phyloP scores from a whole-genome alignment of 2,329 filamentous ascomycete genomes.

The Endoconidiophora polonica region DNA sequence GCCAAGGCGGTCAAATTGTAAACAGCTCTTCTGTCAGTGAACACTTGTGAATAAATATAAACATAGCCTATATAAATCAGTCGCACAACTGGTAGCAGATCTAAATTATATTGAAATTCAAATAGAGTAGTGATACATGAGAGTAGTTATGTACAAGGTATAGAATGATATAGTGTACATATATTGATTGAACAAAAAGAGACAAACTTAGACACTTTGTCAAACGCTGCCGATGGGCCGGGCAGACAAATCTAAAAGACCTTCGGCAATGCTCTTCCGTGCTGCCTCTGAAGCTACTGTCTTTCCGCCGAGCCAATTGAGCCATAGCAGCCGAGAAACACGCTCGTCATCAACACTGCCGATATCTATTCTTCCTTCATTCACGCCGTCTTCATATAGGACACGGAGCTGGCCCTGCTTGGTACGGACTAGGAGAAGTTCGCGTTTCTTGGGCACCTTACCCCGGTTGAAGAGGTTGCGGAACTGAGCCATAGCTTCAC shows the following conservation, averaged over 20 bases:
- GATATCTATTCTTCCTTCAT: slow-evolving; percentile 34
- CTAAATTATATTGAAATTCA: slow-evolving; percentile 15
- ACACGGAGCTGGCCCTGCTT: slow-evolving; percentile 48
- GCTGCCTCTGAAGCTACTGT: slow-evolving; percentile 75
- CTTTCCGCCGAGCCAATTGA: slow-evolving; percentile 75
- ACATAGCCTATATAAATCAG: background rate
- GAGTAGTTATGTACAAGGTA: too few relatives aligned
- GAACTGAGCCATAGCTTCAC: slow-evolving; percentile 57
- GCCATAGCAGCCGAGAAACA: slow-evolving; percentile 66
- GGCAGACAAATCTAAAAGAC: slow-evolving; percentile 75
- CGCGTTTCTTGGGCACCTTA: slow-evolving; percentile 62
- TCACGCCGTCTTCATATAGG: slow-evolving; percentile 42
- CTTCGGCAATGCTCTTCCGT: slow-evolving; percentile 67
- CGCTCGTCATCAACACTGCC: slow-evolving; percentile 65
- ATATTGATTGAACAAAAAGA: slow-evolving; percentile 24
- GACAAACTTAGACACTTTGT: slow-evolving; percentile 31
- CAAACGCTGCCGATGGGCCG: slow-evolving; percentile 71
- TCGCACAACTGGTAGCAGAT: background rate
- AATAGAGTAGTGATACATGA: slow-evolving; percentile 26
- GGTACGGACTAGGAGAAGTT: slow-evolving; percentile 58
- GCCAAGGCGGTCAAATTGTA: slow-evolving; percentile 24
- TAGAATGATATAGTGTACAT: too few relatives aligned
- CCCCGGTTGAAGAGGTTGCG: slow-evolving; percentile 67
- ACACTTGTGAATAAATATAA: too few relatives aligned
- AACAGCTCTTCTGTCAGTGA: too few relatives aligned